Evolutionary conservation across 257 asterid genomes (phyloP), one percentile per base, ranked within the genome.

Genomic region (Scutellaria galericulata): DNA sequence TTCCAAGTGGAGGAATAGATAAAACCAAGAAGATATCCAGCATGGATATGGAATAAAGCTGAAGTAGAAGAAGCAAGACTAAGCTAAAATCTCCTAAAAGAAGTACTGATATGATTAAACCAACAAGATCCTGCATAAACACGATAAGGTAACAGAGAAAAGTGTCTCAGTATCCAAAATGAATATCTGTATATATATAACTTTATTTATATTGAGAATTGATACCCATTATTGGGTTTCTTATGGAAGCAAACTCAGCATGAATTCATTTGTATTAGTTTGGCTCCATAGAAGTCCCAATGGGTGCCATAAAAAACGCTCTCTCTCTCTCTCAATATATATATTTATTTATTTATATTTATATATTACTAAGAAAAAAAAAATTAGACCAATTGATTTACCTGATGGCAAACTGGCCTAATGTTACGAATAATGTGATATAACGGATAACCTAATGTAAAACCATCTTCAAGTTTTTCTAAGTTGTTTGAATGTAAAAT

Each of bases 361-460:
- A 18, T 18, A 18, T 18, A 24, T 24, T 24, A 24, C 27, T 24
- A 42, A 63, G 51, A 73, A 37, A 60, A 24, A 31, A 20, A 24
- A 58, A 70, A 44, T 42, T 42, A 58, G 41, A 64, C 64, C 40
- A 77, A 42, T 41, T 11, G 46, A 73, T 61, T 71, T 80, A 88
- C 98, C 90, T 90, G 98, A 80, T 86, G 98, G 77, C 87, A 93
- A 62, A 92, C 89, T 41, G 98, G 98, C 80, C 76, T 90, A 47
- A 87, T 86, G 70, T 86, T 90, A 65, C 83, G 84, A 67, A 84
- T 75, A 79, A 89, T 79, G 68, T 78, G 86, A 82, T 87, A 89
- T 70, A 80, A 79, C 48, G 83, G 89, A 78, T 76, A 87, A 66
- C 64, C 57, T 40, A 86, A 31, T 59, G 88, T 78, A 53, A 87